phyloP scores from a whole-genome alignment of 148 eudicot genomes.

The Fallopia convolvulus region DNA sequence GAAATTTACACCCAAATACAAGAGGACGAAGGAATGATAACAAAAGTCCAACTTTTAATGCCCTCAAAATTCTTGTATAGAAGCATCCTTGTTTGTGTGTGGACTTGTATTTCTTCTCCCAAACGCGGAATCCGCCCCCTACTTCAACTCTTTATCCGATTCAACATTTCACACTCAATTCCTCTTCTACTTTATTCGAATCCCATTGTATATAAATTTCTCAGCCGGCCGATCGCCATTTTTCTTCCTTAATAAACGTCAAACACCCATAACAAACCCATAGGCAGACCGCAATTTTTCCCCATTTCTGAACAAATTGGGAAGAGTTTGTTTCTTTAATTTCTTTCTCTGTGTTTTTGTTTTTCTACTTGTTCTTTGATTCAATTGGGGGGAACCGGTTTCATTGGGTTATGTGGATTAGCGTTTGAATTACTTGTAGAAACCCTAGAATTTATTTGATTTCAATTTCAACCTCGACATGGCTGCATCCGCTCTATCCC shows the following conservation, averaged over 20 bases:
- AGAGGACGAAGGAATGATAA: background rate
- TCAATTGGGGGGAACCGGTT: background rate
- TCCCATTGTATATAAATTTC: background rate
- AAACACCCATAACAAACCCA: background rate
- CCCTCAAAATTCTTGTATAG: background rate
- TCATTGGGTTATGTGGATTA: background rate
- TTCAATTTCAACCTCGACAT: conserved; percentile 12
- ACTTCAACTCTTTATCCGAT: background rate
- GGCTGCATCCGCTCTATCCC: conserved; percentile 76
- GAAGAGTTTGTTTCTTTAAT: background rate
- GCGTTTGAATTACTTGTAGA: background rate
- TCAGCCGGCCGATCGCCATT: background rate
- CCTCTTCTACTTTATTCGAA: background rate
- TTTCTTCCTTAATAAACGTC: background rate
- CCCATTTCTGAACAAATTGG: background rate
- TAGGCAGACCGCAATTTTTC: background rate
- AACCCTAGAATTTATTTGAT: background rate
- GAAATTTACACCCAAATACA: background rate
- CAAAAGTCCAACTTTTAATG: background rate
- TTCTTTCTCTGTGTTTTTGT: background rate
- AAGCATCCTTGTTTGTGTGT: background rate
- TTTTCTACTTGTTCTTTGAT: conserved; percentile 3
- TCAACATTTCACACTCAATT: conserved; percentile 3
- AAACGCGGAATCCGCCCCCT: background rate
- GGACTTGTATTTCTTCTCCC: background rate